Base-by-base conservation (phyloP, 2,329 filamentous ascomycete species). In the Neocucurbitaria cava region DNA sequence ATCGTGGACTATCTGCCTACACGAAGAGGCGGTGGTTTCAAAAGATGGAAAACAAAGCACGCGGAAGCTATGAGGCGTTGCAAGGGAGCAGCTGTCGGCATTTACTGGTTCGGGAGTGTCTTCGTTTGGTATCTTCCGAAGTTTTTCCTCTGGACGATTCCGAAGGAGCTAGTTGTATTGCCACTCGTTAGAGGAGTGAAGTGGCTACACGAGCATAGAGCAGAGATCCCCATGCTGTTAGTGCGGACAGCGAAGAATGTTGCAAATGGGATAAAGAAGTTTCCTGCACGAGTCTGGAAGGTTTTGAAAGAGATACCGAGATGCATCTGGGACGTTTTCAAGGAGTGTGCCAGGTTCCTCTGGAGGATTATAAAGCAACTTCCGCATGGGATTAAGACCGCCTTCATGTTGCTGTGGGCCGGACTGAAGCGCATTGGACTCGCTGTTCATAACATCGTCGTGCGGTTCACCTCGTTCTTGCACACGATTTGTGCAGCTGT, bases 1-100 rank as follows among this genome's bases (percentile, higher is more conserved):
- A 68, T 82, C 3, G 79, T 82, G 3, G 65, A 66, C 1, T 79
- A 77, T 41, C 70, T 83, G 1, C 81, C 80, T 0, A 38, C 59
- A 0, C 66, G 78, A 0, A 66, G 80, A 20, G 55, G 55, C 9
- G 62, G 62, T 8, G 62, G 62, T 3, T 59, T 38, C 48, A 44
- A 41, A 23, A 50, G 62, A 20, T 65, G 62, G 62, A 63, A 61
- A 26, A 49, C 53, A 5, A 59, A 58, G 47, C 59, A 63, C 23
- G 21, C 26, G 4, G 56, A 39, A 30, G 54, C 54, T 2, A 59
- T 61, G 58, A 23, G 35, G 11, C 44, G 59, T 5, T 51, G 41
- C 11, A 54, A 49, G 35, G 52, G 30, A 31, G 54, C 58, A 0
- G 49, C 11, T 1, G 26, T 47, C 24, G 36, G 36, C 13, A 58